Evolutionary conservation across 352 stramenopile species (phyloP).

Genomic region (Phytophthora megakarya): DNA sequence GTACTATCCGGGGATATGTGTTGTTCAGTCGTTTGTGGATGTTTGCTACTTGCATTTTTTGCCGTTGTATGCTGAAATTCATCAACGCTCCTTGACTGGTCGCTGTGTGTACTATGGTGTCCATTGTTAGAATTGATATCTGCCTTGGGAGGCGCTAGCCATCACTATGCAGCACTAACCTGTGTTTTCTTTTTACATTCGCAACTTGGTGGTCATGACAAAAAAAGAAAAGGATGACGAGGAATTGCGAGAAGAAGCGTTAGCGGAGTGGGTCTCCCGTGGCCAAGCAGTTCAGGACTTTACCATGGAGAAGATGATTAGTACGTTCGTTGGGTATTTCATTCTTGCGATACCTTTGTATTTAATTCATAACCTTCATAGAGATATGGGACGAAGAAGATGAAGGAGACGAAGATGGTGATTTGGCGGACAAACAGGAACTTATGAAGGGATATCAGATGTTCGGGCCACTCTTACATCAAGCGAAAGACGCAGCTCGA

Average conservation of each 20-base stretch:
- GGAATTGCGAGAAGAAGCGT: constrained; percentile 71
- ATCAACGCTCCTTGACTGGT: too few species aligned
- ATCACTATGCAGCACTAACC: constrained; percentile 14
- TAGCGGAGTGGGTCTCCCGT: constrained; percentile 75
- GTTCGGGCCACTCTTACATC: constrained; percentile 45
- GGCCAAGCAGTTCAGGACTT: constrained; percentile 67
- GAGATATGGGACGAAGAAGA: constrained; percentile 76
- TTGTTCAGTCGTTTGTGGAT: too few species aligned
- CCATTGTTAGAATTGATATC: not conserved
- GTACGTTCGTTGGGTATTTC: constrained; percentile 30
- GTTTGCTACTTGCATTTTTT: too few species aligned
- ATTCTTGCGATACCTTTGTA: not conserved
- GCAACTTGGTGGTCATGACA: constrained; percentile 1
- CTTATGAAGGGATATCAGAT: constrained; percentile 61
- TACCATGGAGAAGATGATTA: constrained; percentile 78
- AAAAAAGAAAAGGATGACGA: constrained; percentile 41
- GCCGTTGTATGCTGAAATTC: too few species aligned
- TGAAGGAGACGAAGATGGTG: constrained; percentile 44
- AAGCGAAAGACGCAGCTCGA: constrained; percentile 48
- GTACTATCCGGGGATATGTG: too few species aligned
- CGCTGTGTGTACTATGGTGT: not conserved
- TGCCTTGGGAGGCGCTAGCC: not conserved
- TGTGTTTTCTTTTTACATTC: not conserved
- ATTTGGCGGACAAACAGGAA: constrained; percentile 65
- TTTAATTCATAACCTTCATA: constrained; percentile 14